Conservation (phyloP, 768 basidiomycete genomes). For the Phanerochaete sordida region DNA sequence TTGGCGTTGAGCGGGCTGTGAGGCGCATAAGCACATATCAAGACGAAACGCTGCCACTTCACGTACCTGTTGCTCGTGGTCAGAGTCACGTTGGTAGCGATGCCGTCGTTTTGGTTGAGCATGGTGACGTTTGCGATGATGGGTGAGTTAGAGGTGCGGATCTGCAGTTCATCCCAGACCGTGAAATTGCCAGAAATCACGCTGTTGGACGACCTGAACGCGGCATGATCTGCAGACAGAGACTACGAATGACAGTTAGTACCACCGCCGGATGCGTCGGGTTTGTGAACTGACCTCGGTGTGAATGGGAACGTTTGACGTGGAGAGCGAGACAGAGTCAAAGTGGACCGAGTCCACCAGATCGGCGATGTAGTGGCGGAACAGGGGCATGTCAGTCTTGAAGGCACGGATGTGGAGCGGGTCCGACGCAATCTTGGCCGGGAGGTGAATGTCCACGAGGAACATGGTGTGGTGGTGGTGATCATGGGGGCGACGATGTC, state of each 20-base stretch:
- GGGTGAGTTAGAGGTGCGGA: slow-evolving; percentile 33
- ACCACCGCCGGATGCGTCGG: not conserved
- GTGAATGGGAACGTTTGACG: slow-evolving; percentile 4
- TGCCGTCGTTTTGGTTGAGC: slow-evolving; percentile 17
- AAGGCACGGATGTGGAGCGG: slow-evolving; percentile 27
- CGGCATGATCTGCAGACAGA: slow-evolving; percentile 20
- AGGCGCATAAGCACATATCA: too few relatives aligned
- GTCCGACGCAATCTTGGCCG: slow-evolving; percentile 8
- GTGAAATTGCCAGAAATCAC: slow-evolving; percentile 37
- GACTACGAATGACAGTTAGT: slow-evolving; percentile 23
- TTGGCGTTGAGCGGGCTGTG: slow-evolving; percentile 31
- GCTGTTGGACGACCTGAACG: slow-evolving; percentile 29
- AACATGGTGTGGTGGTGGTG: slow-evolving; percentile 19
- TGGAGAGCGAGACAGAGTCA: not conserved
- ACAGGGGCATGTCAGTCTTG: slow-evolving; percentile 26
- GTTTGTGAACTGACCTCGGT: slow-evolving; percentile 1
- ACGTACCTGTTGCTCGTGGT: slow-evolving; percentile 43
- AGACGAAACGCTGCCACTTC: too few relatives aligned
- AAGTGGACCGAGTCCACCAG: slow-evolving; percentile 24
- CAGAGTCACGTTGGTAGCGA: slow-evolving; percentile 29
- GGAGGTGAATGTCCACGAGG: slow-evolving; percentile 28
- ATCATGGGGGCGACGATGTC: not conserved
- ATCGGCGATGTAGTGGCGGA: slow-evolving; percentile 25
- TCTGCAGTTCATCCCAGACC: slow-evolving; percentile 20
- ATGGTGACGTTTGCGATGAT: slow-evolving; percentile 29